phyloP scores from a whole-genome alignment of 75 land plant species.

The Adiantum capillusveneris region DNA sequence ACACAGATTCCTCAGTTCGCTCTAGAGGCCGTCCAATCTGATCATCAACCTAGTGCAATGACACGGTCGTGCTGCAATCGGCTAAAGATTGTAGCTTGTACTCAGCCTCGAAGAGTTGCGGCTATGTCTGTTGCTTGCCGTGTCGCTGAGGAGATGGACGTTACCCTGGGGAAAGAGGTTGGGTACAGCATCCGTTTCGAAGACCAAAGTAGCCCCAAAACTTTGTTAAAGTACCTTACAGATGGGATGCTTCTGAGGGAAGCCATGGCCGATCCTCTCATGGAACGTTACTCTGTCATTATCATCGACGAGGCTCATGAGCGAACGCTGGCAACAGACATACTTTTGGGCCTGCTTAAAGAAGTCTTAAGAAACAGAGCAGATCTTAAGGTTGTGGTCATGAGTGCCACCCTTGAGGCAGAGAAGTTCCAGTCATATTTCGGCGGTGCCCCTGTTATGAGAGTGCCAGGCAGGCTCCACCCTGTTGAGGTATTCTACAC shows the following conservation, averaged over 20 bases:
- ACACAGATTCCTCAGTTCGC: too few relatives aligned
- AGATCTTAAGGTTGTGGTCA: constrained; percentile 75
- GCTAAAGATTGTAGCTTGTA: constrained; percentile 81
- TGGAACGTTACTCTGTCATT: constrained; percentile 76
- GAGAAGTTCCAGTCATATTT: constrained; percentile 73
- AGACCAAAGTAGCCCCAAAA: constrained; percentile 50
- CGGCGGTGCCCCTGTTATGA: constrained; percentile 74
- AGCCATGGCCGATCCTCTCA: constrained; percentile 80
- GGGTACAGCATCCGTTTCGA: constrained; percentile 96
- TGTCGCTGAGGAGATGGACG: constrained; percentile 79
- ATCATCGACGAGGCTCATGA: constrained; percentile 98
- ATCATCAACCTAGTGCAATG: too few relatives aligned
- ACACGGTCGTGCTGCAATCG: constrained; percentile 51
- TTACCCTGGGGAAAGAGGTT: constrained; percentile 85
- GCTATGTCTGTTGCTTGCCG: constrained; percentile 90
- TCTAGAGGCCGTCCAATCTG: too few relatives aligned
- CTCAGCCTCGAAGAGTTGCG: constrained; percentile 97
- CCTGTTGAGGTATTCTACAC: constrained; percentile 80
- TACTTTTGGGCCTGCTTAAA: constrained; percentile 93
- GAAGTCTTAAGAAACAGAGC: constrained; percentile 40
- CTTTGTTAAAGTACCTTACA: constrained; percentile 95
- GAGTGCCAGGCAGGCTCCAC: constrained; percentile 77
- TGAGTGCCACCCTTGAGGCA: constrained; percentile 93
- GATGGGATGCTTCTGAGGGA: constrained; percentile 97
- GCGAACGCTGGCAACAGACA: constrained; percentile 93